Evolutionary conservation across 2,329 filamentous ascomycete genomes (phyloP), one percentile per base, ranked within the genome.

Genomic region (Trichoderma sp.): DNA sequence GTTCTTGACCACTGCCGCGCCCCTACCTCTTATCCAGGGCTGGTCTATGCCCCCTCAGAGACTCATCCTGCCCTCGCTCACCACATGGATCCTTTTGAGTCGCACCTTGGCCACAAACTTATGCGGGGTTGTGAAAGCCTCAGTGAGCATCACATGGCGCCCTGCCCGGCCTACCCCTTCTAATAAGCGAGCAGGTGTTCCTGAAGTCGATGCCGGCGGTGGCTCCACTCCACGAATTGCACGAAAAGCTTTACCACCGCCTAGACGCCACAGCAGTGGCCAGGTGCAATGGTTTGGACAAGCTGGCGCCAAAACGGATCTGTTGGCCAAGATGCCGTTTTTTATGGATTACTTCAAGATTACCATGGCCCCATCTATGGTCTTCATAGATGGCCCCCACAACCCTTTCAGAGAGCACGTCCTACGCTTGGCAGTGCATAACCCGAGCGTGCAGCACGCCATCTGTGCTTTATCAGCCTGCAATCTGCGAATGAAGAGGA

Each of bases 311-410:
- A 85, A 85, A 86, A 79, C 88, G 79, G 83, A 92, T 80, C 83
- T 93, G 76, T 90, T 93, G 73, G 89, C 91, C 72, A 92, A 94
- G 78, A 92, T 97, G 84, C 91, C 92, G 75, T 97, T 92, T 81
- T 91, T 97, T 78, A 92, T 98, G 84, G 92, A 97, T 79, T 97
- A 97, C 82, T 98, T 97, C 82, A 92, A 95, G 78, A 94, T 94
- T 80, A 93, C 93, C 78, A 95, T 98, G 83, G 96, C 94, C 75
- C 93, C 93, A 6, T 93, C 94, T 72, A 93, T 98, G 81, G 94
- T 98, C 65, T 93, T 94, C 75, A 94, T 97, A 80, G 95, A 98
- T 79, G 91, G 91, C 12, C 92, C 93, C 1, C 87, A 87, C 73
- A 98, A 97, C 80, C 95, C 95, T 1, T 98, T 95, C 79, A 88